Conservation (phyloP, 139 green algal genomes). For the Yamagishiella unicocca region DNA sequence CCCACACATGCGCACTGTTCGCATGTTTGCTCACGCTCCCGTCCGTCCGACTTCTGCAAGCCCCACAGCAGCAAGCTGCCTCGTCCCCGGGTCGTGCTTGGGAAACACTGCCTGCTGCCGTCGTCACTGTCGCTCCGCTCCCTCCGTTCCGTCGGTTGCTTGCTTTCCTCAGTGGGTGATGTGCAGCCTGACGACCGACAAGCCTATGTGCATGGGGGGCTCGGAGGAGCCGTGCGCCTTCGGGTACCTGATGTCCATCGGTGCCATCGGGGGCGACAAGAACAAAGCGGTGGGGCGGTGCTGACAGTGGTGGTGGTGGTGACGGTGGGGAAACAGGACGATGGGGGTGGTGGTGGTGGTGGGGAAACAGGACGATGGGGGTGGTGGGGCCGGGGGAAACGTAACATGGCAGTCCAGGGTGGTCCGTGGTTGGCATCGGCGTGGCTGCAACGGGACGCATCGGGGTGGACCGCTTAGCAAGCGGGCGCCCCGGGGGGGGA, state of each 20-base stretch:
- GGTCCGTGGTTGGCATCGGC: too few relatives aligned
- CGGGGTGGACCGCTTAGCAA: too few relatives aligned
- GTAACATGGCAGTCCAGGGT: too few relatives aligned
- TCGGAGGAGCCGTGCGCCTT: conserved; percentile 72
- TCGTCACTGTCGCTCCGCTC: too few relatives aligned
- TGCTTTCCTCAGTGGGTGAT: conserved; percentile 65
- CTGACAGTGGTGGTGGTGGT: too few relatives aligned
- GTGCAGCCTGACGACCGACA: conserved; percentile 57
- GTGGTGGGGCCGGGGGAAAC: too few relatives aligned
- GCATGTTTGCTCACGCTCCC: background rate
- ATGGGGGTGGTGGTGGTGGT: background rate
- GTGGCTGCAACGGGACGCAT: too few relatives aligned
- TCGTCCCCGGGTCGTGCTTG: too few relatives aligned
- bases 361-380: background rate
- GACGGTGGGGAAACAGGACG: background rate
- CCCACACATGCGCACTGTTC: background rate
- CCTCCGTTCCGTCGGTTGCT: background rate
- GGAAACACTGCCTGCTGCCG: too few relatives aligned
- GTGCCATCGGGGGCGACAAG: conserved; percentile 73
- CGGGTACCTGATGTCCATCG: conserved; percentile 70
- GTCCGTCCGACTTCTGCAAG: background rate
- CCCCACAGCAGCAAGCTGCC: background rate
- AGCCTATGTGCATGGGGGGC: conserved; percentile 60
- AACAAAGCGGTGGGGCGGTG: conserved; percentile 48
- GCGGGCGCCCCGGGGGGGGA: too few relatives aligned